Base-by-base conservation (phyloP, 2,329 filamentous ascomycete genomes). In the Acarospora socialis region DNA sequence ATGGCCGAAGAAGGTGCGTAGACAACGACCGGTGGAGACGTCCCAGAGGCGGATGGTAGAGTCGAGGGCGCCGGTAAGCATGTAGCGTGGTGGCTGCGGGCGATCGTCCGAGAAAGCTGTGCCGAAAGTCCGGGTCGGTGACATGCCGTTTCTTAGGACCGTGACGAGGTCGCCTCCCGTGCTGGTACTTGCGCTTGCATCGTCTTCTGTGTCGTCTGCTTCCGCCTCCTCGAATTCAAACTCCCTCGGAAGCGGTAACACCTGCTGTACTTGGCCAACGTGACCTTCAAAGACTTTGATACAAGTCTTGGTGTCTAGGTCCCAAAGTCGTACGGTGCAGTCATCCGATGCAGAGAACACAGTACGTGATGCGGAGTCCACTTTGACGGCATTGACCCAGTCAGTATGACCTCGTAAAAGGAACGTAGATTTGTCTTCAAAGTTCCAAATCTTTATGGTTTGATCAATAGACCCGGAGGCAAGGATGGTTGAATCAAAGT, bases 311-410 rank as follows among this genome's bases (percentile, higher is more conserved):
- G 79, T 81, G 49, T 94, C 83, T 21, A 98, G 65, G 47, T 95
- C 87, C 87, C 87, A 94, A 2, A 98, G 65, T 45, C 84, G 82
- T 43, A 92, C 73, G 0, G 81, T 90, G 49, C 83, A 78, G 53
- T 98, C 90, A 50, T 98, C 90, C 0, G 84, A 94, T 1, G 84
- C 84, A 0, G 87, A 93, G 48, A 95, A 79, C 3, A 95, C 68
- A 0, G 86, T 94, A 9, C 82, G 76, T 7, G 82, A 92, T 2
- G 69, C 60, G 0, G 76, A 68, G 52, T 98, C 84, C 21, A 98
- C 72, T 43, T 79, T 78, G 19, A 95, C 87, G n/a, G 81, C 77
- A 56, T 98, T 98, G 46, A 98, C 86, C 81, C 87, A 95, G 53
- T 95, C 86, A 0, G 67, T 73, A 52, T 98, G 90, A 6, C 86